Base-by-base conservation (phyloP, 768 basidiomycete species). In the Suillus paluster region DNA sequence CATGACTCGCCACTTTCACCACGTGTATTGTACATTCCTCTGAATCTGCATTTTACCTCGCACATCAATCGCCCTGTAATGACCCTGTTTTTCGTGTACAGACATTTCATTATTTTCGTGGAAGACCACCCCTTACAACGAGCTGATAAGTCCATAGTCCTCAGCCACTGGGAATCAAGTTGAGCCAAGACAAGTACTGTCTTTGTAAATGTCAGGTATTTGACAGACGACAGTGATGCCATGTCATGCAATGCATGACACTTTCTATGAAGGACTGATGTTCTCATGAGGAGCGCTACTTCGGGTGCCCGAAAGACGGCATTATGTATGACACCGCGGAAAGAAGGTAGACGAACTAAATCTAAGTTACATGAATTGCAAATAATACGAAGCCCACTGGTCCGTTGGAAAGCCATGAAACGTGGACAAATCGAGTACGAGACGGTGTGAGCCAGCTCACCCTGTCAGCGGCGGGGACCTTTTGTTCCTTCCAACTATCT, bases 401-500 rank as follows among this genome's bases (percentile, higher is more conserved):
- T 68, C 57, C 42, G 62, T 59, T 41, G 25, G 49, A 50, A 50
- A 50, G 49, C 49, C 49, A 50, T 50, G 49, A 25, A 54, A 38
- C 36, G 53, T 23, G 23, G 53, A 38, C 36, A 54, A 55, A 46
- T 44, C 55, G 27, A 38, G 27, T 48, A 19, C 8, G 25, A 53
- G 42, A 58, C 57, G 59, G 54, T 55, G 58, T 62, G 68, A 70
- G 58, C 68, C 69, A 58, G 66, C 71, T 76, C 73, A 75, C 34
- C 61, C 67, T 49, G 67, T 57, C 66, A 62, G 62, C 25, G 73
- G 70, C 30, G 65, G 63, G 0, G 65, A 66, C 50, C 68, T 69
- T 58, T 72, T 75, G 36, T 71, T 73, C 64, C 71, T 70, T 67
- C 68, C 73, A 49, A 79, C 81, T 61, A 90, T 83, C 66, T 88